These are phyloP conservation scores for Cordyceps militaris DNA, from an alignment of 2,329 filamentous ascomycete genomes.

Conservation along the genomic window DNA sequence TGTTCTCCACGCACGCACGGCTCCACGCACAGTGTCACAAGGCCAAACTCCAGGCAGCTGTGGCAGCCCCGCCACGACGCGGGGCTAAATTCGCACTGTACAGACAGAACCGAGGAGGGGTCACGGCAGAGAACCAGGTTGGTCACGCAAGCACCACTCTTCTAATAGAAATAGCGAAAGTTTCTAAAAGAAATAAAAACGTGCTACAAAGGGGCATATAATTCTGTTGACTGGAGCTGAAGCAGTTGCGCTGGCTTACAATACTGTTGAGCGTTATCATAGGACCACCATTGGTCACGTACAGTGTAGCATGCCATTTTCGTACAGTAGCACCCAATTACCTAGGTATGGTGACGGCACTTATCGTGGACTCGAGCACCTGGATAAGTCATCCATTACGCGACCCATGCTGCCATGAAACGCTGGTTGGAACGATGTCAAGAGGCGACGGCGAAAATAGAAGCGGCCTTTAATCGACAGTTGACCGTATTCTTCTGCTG, in stretches of 20 bases:
- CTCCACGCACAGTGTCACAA: conserved; percentile 10
- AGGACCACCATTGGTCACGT: background rate
- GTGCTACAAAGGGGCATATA: background rate
- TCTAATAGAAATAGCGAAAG: no score
- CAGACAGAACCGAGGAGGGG: background rate
- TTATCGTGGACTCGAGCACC: background rate
- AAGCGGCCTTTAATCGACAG: no score
- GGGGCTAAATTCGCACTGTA: background rate
- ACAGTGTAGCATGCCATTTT: background rate
- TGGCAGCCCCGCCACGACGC: background rate
- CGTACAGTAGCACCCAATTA: background rate
- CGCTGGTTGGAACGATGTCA: background rate
- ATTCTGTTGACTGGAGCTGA: background rate
- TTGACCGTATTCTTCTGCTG: no score
- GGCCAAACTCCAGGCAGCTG: conserved; percentile 8
- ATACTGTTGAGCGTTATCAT: background rate
- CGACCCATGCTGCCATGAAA: background rate
- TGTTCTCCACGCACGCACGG: background rate
- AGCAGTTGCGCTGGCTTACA: background rate
- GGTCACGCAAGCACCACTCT: background rate
- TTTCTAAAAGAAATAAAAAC: no score
- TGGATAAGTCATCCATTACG: background rate
- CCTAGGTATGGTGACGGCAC: conserved; percentile 1
- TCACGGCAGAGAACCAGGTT: background rate
- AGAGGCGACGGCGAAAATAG: background rate